These are phyloP conservation scores for Globisporangium paroecandrum DNA, from an alignment of 352 stramenopile species.

Conservation along the genomic window DNA sequence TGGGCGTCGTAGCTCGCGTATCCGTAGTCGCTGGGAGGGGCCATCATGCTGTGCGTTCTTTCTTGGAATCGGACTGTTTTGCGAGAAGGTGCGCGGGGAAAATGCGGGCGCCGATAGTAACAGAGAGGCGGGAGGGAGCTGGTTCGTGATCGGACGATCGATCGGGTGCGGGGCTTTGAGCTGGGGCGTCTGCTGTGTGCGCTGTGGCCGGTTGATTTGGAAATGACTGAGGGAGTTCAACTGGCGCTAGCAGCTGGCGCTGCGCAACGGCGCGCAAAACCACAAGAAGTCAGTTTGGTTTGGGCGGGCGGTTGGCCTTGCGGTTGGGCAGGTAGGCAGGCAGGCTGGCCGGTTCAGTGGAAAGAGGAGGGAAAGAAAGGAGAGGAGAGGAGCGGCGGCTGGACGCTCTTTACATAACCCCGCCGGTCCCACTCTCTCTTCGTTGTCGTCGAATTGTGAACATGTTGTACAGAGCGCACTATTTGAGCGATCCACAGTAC, in stretches of 20 bases:
- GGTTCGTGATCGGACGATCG: not conserved
- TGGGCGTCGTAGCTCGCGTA: constrained; percentile 17
- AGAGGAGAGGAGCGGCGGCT: not conserved
- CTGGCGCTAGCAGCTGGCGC: constrained; percentile 15
- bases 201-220: constrained; percentile 12
- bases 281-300: constrained; percentile 13
- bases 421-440: not conserved
- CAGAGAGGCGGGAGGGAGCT: not conserved
- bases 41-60: constrained; percentile 12
- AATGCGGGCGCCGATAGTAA: not conserved
- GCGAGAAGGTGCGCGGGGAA: not conserved
- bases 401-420: not conserved
- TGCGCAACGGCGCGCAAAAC: constrained; percentile 10
- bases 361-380: not conserved
- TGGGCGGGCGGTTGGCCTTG: not conserved
- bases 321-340: not conserved
- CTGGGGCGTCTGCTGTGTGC: not conserved
- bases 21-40: constrained; percentile 15
- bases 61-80: constrained; percentile 16
- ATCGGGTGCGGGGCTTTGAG: not conserved
- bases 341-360: not conserved
- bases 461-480: not conserved
- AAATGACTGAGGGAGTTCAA: constrained; percentile 10
- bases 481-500: not conserved
- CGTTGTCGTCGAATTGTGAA: not conserved